These are phyloP conservation scores for Lenzites betulinus DNA, from an alignment of 768 basidiomycete species.

Conservation along the genomic window DNA sequence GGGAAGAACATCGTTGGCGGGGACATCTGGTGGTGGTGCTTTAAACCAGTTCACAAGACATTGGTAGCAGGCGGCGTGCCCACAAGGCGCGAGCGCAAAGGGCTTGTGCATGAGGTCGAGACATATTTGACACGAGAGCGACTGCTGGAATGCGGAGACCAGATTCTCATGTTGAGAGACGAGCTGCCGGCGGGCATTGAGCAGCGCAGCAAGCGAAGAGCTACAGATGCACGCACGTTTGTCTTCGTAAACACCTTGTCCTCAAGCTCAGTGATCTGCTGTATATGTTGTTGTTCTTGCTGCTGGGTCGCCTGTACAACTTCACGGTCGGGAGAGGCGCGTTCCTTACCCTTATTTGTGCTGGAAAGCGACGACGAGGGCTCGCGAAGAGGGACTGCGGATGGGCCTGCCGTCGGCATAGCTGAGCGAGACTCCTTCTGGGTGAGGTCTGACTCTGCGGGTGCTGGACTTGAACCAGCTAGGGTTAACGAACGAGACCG, in stretches of 20 bases:
- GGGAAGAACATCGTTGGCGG: constrained; percentile 25
- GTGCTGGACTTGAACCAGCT: neutral
- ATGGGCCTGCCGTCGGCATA: neutral
- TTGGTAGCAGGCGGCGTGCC: constrained; percentile 68
- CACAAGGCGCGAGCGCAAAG: constrained; percentile 74
- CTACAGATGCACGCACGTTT: neutral
- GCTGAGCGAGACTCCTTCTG: neutral
- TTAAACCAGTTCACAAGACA: constrained; percentile 83
- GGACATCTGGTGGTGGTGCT: constrained; percentile 30
- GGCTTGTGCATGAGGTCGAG: constrained; percentile 73
- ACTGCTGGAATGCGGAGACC: constrained; percentile 57
- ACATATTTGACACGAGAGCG: constrained; percentile 78
- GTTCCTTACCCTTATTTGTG: constrained; percentile 19
- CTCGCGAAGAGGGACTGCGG: neutral
- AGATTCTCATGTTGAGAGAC: constrained; percentile 54
- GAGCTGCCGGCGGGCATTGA: neutral
- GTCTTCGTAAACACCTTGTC: constrained; percentile 15
- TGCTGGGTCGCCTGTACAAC: neutral
- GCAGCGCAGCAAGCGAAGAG: neutral
- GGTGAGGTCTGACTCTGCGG: neutral
- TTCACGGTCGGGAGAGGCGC: constrained; percentile 5
- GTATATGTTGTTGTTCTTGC: no score
- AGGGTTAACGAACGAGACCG: constrained; percentile 6
- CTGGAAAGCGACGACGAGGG: neutral
- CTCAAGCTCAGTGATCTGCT: constrained; percentile 6